Conservation (phyloP, 257 asterid species). For the Nicotiana noctiflora region DNA sequence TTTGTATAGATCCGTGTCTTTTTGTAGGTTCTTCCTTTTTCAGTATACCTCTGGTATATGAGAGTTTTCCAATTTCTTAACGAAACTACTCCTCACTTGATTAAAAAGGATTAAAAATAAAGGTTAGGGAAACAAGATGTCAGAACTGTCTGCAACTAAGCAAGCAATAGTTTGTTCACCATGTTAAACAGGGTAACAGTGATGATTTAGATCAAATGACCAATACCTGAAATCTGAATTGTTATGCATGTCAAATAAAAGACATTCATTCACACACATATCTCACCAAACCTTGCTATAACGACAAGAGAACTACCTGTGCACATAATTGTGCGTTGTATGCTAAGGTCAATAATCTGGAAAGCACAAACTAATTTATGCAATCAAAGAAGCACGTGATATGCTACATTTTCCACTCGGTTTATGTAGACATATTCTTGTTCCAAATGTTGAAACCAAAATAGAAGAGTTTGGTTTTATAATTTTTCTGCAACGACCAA, state of each 20-base stretch:
- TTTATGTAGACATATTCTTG: not conserved
- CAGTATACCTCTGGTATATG: not conserved
- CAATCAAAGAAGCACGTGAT: not conserved
- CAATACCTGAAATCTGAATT: not conserved
- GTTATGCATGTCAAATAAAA: not conserved
- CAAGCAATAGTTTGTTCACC: not conserved
- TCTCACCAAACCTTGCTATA: not conserved
- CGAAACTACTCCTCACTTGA: not conserved
- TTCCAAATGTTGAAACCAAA: not conserved
- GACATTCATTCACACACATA: not conserved
- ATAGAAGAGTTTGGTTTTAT: not conserved
- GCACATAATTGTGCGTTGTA: not conserved
- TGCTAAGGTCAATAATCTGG: not conserved
- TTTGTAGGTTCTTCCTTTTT: not conserved
- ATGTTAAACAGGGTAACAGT: not conserved
- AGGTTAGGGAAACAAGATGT: not conserved
- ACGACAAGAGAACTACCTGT: not conserved
- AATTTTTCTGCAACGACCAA: not conserved
- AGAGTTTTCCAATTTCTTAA: not conserved
- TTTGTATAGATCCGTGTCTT: not conserved
- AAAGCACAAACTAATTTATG: not conserved
- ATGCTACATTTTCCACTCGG: not conserved
- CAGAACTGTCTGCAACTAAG: not conserved
- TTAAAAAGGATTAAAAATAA: not conserved
- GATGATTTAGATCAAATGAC: not conserved